Base-by-base conservation (phyloP, 805 yeast species). In the Metschnikowia koreensis region DNA sequence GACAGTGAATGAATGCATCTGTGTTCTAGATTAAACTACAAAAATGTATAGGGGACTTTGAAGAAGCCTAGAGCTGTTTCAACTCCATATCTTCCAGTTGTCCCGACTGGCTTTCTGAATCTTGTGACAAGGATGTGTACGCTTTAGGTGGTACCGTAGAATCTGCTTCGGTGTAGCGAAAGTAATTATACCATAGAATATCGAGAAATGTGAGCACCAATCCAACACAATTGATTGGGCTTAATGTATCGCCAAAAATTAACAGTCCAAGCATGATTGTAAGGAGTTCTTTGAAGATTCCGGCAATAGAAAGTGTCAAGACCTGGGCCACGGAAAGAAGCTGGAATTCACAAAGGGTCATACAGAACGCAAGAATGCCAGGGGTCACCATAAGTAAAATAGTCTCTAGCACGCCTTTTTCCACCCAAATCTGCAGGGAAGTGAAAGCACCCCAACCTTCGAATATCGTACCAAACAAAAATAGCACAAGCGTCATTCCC, bases 281-380 rank as follows among this genome's bases (percentile, higher is more conserved):
- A 44, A 92, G 73, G 13, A 94, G 75, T 66, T 94, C 99, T 65
- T 94, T 94, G 66, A 93, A 88, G 15, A 94, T 88, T 1, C 99
- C 99, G 0, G 96, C 96, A 41, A 94, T 82, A 6, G 96, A 85
- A 31, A 94, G 70, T 0, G 99, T 92, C 42, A 92, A 76, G 12
- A 94, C 90, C 50, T 89, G 87, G 0, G 97, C 88, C 41, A 85
- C 81, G 50, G 87, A 86, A 47, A 94, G 76, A 7, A 94, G 81
- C 51, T 87, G 84, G 70, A 89, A 92, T 67, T 93, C 99, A 60
- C 89, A 82, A 2, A 90, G 69, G 0, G 97, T 93, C 93, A 94
- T 87, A 65, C 87, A 79, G 63, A 92, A 92, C 1, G 97, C 98
- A 38, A 89, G 70, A 2, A 88, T 55, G 0, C 98, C 98, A 0